Conservation (phyloP, 2,329 filamentous ascomycete species). For the Cladobotryum mycophilum region DNA sequence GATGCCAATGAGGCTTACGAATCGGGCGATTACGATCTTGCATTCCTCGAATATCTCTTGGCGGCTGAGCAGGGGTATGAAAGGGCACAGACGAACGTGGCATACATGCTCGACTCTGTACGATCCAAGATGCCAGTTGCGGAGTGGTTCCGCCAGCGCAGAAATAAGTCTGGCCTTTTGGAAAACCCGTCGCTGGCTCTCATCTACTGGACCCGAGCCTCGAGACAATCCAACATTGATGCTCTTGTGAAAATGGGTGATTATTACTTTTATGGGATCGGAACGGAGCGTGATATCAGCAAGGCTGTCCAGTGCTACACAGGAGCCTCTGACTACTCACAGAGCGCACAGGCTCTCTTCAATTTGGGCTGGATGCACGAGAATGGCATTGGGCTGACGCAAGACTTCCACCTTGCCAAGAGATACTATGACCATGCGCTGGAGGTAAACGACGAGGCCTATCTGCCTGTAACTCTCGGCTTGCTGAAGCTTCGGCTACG, state of each 20-base stretch:
- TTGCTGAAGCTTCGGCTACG: slow-evolving; percentile 76
- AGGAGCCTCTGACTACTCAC: slow-evolving; percentile 82
- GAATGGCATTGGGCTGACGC: slow-evolving; percentile 84
- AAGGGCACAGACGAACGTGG: slow-evolving; percentile 81
- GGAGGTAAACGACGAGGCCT: slow-evolving; percentile 87
- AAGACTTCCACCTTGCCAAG: slow-evolving; percentile 96
- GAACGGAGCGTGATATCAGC: slow-evolving; percentile 63
- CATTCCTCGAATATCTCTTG: slow-evolving; percentile 75
- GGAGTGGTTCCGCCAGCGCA: slow-evolving; percentile 42
- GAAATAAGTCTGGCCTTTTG: slow-evolving; percentile 32
- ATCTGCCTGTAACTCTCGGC: slow-evolving; percentile 84
- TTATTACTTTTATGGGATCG: slow-evolving; percentile 84
- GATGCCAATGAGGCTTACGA: slow-evolving; percentile 82
- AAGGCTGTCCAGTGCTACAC: slow-evolving; percentile 93
- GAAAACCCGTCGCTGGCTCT: slow-evolving; percentile 61
- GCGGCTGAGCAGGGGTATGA: slow-evolving; percentile 92
- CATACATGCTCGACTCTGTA: slow-evolving; percentile 73
- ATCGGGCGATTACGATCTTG: slow-evolving; percentile 69
- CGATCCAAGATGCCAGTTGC: slow-evolving; percentile 40
- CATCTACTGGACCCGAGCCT: slow-evolving; percentile 91
- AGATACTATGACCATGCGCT: slow-evolving; percentile 90
- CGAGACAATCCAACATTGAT: slow-evolving; percentile 88
- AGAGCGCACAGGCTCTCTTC: slow-evolving; percentile 91
- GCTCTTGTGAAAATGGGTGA: slow-evolving; percentile 97
- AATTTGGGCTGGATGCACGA: slow-evolving; percentile 99